Percentiles rank a stretch among this genome's conserved stretches.
Evolutionary conservation across 1,139 yeast genomes (phyloP).

Genomic region (Maudiozyma humilis): DNA sequence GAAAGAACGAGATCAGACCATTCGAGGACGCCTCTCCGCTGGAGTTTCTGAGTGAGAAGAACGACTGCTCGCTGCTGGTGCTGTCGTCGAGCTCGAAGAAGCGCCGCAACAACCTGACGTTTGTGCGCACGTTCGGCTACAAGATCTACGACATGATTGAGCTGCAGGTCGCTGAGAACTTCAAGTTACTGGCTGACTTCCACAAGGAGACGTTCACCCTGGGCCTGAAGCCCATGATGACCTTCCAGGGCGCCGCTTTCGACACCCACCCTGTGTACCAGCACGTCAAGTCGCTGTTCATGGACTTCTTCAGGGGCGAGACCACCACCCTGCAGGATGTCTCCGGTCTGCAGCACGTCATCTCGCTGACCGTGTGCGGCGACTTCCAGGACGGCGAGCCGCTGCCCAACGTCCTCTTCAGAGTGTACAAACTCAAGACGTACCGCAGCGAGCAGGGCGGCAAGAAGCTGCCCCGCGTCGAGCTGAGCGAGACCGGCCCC

Average conservation of each 20-base stretch:
- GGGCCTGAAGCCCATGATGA: constrained; percentile 91
- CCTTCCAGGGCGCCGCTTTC: constrained; percentile 86
- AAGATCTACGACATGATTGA: constrained; percentile 93
- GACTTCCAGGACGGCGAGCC: constrained; percentile 66
- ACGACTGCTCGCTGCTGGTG: constrained; percentile 82
- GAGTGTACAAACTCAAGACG: constrained; percentile 83
- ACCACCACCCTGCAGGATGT: constrained; percentile 81
- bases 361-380: constrained; percentile 70
- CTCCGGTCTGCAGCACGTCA: constrained; percentile 87
- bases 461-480: constrained; percentile 78
- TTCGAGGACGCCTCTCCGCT: constrained; percentile 84
- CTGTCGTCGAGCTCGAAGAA: constrained; percentile 78
- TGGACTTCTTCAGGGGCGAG: constrained; percentile 89
- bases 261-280: constrained; percentile 81
- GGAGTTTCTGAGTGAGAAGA: constrained; percentile 91
- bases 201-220: constrained; percentile 70
- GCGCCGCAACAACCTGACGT: constrained; percentile 85
- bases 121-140: constrained; percentile 81
- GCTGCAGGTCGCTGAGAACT: constrained; percentile 60
- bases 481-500: constrained; percentile 93
- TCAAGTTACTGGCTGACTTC: constrained; percentile 72
- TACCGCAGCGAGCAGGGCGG: constrained; percentile 64
- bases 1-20: constrained; percentile 84
- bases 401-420: constrained; percentile 75
- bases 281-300: constrained; percentile 77